Evolutionary conservation across 2,329 filamentous ascomycete species (phyloP), one percentile per base, ranked within the genome.

Genomic region (Talaromyces verruculosus): DNA sequence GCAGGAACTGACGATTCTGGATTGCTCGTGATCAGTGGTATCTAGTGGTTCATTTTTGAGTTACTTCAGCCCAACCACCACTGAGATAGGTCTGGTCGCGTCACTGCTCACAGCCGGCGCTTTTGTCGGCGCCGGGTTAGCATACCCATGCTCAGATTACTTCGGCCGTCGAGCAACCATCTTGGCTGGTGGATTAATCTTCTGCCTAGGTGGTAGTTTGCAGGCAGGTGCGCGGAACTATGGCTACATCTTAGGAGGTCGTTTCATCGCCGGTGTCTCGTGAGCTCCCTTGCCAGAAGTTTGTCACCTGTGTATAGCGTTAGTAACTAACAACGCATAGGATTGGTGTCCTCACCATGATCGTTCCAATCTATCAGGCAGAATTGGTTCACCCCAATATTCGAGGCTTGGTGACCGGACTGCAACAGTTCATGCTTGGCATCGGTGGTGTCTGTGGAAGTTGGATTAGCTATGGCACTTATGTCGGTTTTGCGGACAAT

Each of bases 221-320:
- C 91, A 94, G 74, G 91, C 91, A 1, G 90, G 84, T 2, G 91
- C 91, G 2, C 78, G 79, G 65, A 79, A 71, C 39, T 75, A 89
- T 35, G 73, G 75, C 2, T 92, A 88, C 72, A 82, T 94, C 19
- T 92, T 90, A 72, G 82, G 87, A 49, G 91, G 91, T 17, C 30
- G 55, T 15, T 19, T 47, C 6, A 61, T 61, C n/a, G 59, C 59
- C 5, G 41, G 41, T 43, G 41, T 43, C 41, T 43, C 41, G 41
- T 43, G 41, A 43, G 41, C 41, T n/a, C 41, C 17, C 41, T 43
- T 43, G 6, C 17, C 7, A n/a, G 15, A n/a, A 43, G 17, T 43
- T 33, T 8, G 30, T 33, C 7, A 10, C 41, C 41, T 43, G 17
- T 6, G 17, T 37, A 37, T 37, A n/a, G 41, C 17, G 6, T 43